phyloP scores from a whole-genome alignment of 148 eudicot genomes.

The Polygonum aviculare region DNA sequence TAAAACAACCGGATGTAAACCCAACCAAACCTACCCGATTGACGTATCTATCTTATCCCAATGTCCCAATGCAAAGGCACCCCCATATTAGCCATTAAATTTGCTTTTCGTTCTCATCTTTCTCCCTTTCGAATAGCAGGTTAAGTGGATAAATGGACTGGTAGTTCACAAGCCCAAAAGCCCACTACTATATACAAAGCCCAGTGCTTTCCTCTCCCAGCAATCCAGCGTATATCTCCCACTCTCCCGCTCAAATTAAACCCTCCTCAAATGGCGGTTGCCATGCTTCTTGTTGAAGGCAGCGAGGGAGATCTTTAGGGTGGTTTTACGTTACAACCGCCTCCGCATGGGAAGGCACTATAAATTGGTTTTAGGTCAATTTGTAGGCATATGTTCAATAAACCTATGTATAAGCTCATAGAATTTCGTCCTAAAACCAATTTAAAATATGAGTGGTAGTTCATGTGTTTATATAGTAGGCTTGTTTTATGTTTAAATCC shows the following conservation, averaged over 20 bases:
- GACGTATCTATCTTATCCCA: too few species aligned
- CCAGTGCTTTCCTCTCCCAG: neutral
- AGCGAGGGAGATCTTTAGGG: conserved; percentile 35
- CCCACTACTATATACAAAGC: neutral
- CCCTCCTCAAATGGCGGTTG: conserved; percentile 16
- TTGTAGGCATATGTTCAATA: too few species aligned
- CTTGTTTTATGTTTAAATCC: too few species aligned
- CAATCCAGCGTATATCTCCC: neutral
- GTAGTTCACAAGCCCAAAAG: neutral
- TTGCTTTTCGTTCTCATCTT: neutral
- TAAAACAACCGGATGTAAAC: too few species aligned
- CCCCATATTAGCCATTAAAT: neutral
- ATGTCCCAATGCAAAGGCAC: too few species aligned
- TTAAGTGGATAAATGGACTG: neutral
- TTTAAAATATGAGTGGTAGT: too few species aligned
- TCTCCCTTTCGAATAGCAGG: neutral
- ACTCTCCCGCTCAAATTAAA: neutral
- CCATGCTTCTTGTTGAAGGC: conserved; percentile 41
- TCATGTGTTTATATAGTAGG: too few species aligned
- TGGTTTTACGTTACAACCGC: conserved; percentile 24
- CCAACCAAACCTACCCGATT: too few species aligned
- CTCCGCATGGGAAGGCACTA: conserved; percentile 26
- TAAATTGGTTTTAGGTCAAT: conserved; percentile 11
- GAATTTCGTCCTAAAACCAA: too few species aligned
- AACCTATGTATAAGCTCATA: too few species aligned